These are phyloP conservation scores for Macrotyloma uniflorum DNA, from an alignment of 306 rosid species.

Conservation along the genomic window DNA sequence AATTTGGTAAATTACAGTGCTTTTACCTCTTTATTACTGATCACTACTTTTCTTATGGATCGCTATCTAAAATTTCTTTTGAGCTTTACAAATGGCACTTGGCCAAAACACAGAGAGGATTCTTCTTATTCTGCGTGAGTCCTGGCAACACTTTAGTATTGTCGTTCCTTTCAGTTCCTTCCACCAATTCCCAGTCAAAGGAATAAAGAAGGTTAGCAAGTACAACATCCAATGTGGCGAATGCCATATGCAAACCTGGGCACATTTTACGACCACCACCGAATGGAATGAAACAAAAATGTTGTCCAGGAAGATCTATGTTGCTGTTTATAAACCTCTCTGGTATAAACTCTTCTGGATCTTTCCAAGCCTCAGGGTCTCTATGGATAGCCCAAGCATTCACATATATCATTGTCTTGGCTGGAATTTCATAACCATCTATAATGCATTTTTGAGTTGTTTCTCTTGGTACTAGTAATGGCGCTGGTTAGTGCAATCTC, in stretches of 20 bases:
- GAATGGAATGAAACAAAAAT: conserved; percentile 28
- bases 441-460: neutral
- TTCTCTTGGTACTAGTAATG: conserved; percentile 30
- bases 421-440: neutral
- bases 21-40: no score
- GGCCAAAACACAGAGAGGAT: no score
- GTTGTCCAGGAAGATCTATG: conserved; percentile 7
- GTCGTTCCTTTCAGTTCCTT: neutral
- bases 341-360: conserved; percentile 24
- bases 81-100: no score
- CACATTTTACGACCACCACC: conserved; percentile 19
- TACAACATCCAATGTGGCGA: neutral
- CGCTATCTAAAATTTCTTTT: no score
- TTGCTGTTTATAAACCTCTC: neutral
- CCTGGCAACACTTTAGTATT: neutral
- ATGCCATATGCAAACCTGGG: neutral
- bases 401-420: no score
- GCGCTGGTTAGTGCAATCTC: neutral
- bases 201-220: conserved; percentile 17
- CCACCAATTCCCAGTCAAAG: conserved; percentile 16
- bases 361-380: conserved; percentile 1
- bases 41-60: no score
- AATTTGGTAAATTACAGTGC: no score
- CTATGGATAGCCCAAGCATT: no score
- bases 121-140: neutral